Evolutionary conservation across 257 asterid genomes (phyloP), one percentile per base, ranked within the genome.

Genomic region (Fraxinus pennsylvanica): DNA sequence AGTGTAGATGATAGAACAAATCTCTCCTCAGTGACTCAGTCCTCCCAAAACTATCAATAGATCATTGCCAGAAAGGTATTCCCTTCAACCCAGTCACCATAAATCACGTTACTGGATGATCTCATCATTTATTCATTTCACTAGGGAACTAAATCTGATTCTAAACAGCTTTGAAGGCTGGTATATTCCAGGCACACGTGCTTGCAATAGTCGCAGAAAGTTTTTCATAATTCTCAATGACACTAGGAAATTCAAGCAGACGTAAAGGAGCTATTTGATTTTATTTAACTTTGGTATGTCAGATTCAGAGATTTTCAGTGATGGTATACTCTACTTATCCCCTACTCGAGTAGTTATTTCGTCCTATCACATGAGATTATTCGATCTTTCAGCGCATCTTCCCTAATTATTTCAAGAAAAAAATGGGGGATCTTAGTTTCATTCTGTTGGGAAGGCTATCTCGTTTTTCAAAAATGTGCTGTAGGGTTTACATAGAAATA

Each of bases 181-280:
- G 61, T 12, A 68, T 25, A 65, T 79, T 65, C 72, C 12, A 22
- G 9, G 27, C 6, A 39, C 41, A 43, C 9, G 30, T 25, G 35
- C 35, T 59, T 39, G 68, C 30, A 8, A 25, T 25, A 70, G 79
- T 39, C 25, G 47, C 78, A 65, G 39, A 74, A 73, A 10, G 68
- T 21, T 6, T 33, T 72, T 41, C 71, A 52, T 30, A 47, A 52
- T 71, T 63, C 54, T 47, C 75, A 63, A 36, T 78, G 73, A 70
- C 47, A 41, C 75, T 61, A 36, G 67, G 45, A 69, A 81, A 67
- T 70, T 71, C 54, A 4, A 25, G 76, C 71, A 57, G 70, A 41
- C 32, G 6, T 47, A 47, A 47, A 47, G 43, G 69, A 21, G 38
- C 22, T 75, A 52, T 73, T 33, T 54, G 77, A 82, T 25, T 39